Evolutionary conservation across 2,329 filamentous ascomycete genomes (phyloP), one percentile per base, ranked within the genome.

Genomic region (Fusarium miscanthi): DNA sequence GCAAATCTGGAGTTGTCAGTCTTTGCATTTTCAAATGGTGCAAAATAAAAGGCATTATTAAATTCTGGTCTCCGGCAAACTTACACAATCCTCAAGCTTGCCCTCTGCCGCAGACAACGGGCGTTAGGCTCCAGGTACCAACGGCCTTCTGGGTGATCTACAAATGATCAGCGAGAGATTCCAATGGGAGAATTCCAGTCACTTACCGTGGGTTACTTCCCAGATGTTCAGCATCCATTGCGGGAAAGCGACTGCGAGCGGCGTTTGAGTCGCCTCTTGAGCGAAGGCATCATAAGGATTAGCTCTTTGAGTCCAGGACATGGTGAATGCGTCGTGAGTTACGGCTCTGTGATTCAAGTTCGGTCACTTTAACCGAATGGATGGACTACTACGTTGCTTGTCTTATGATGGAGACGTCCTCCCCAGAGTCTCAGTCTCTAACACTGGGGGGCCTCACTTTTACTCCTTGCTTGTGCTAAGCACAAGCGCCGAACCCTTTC

Each of bases 41-140:
- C 49, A 40, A 40, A 27, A n/a, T 11, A 17, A 27, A 38, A 5
- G 19, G 10, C 19, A 17, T 21, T 23, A 2, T n/a, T 27, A 21
- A 19, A 23, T 38, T 40, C 23, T 17, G 14, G 21, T 23, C 19
- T 12, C 31, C 7, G 23, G 31, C 6, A 65, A 40, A 73, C 78
- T 78, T 75, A 78, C 78, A 80, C 72, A 38, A 80, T 76, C 40
- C 77, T 78, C 58, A 80, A 58, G n/a, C 42, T 72, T 4, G 78
- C 78, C 38, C 61, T 72, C 37, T 63, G 64, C 7, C 45, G 75
- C 9, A 80, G 70, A 58, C 74, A 74, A 33, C 53, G 57, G 27
- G 74, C 68, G 25, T 57, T 74, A 3, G 62, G 61, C 31, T 78
- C 75, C 9, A 74, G 53, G 41, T 73, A 72, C 77, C 78, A 80